Base-by-base conservation (phyloP, 2,329 filamentous ascomycete genomes). In the Fusarium virguliforme region DNA sequence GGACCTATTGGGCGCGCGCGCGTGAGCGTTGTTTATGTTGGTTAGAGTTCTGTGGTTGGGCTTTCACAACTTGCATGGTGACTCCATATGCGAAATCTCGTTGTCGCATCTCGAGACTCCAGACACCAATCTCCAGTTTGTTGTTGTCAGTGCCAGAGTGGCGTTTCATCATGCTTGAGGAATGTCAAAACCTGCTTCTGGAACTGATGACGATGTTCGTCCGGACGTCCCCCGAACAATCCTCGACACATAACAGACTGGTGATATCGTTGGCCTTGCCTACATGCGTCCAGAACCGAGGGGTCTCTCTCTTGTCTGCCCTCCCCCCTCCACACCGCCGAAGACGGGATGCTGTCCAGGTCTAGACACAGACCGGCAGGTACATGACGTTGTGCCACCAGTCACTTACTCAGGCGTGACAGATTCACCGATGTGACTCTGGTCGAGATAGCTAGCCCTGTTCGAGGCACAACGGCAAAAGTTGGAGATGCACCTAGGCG, bases 291-390 rank as follows among this genome's bases (percentile, higher is more conserved):
- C 37, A 53, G 41, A 38, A 50, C 53, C 41, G 60, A 62, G 43
- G 18, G 18, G 18, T 18, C 18, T 18, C 18, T 18, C 18, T 18
- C 18, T 18, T 18, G 46, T 73, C 67, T 61, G 61, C 48, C 38
- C 62, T 66, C 66, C 38, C 62, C 65, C 66, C 51, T 66, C 50
- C 65, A 69, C 74, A 76, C 74, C 72, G 66, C 65, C 51, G 57
- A 60, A 51, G 67, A 35, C 72, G 63, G 74, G 41, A 71, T 64
- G 13, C 62, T 60, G 46, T 58, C 65, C 26, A 70, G 61, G 46
- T 56, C 26, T 43, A 67, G 73, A 66, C 48, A 62, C 71, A 58
- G 57, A 40, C 62, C 55, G 60, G 54, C 58, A 63, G 58, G 65
- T 62, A 64, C 62, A 67, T 63, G 64, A 66, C 53, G 64, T 53